A percentile compares a stretch with the other conserved stretches of the same genome.
phyloP scores from a whole-genome alignment of 257 asterid genomes.

The Penstemon eatonii region DNA sequence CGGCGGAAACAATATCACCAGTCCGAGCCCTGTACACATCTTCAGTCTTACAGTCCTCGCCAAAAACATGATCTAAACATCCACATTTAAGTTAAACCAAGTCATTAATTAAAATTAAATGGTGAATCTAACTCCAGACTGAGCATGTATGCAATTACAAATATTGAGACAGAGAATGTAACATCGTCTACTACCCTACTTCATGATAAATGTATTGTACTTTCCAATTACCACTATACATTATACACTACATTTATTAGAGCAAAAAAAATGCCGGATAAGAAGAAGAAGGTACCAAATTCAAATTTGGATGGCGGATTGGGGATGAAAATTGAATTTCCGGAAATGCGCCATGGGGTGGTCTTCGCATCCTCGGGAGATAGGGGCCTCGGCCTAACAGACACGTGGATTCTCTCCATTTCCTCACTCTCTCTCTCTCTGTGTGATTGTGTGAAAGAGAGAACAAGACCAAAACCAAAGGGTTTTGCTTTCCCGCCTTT shows the following conservation, averaged over 20 bases:
- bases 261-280: too few relatives aligned
- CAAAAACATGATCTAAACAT: conserved; percentile 57
- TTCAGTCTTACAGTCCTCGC: conserved; percentile 60
- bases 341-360: conserved; percentile 84
- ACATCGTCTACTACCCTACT: too few relatives aligned
- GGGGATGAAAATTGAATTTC: conserved; percentile 57
- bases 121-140: too few relatives aligned
- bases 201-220: too few relatives aligned
- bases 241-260: too few relatives aligned
- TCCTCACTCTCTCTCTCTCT: background rate
- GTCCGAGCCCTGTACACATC: conserved; percentile 76
- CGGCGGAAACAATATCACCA: conserved; percentile 73
- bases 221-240: too few relatives aligned
- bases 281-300: conserved; percentile 47
- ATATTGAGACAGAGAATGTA: too few relatives aligned
- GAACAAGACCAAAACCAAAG: too few relatives aligned
- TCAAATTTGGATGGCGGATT: conserved; percentile 76
- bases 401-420: conserved; percentile 91
- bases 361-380: conserved; percentile 63
- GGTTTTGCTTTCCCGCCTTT: too few relatives aligned
- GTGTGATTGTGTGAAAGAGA: conserved; percentile 16
- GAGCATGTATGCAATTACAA: too few relatives aligned
- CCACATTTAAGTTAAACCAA: background rate
- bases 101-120: background rate
- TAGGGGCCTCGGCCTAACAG: conserved; percentile 81